A percentile compares a stretch with the other conserved stretches of the same genome.
Conservation (phyloP, 306 rosid genomes). For the Cicer arietinum region DNA sequence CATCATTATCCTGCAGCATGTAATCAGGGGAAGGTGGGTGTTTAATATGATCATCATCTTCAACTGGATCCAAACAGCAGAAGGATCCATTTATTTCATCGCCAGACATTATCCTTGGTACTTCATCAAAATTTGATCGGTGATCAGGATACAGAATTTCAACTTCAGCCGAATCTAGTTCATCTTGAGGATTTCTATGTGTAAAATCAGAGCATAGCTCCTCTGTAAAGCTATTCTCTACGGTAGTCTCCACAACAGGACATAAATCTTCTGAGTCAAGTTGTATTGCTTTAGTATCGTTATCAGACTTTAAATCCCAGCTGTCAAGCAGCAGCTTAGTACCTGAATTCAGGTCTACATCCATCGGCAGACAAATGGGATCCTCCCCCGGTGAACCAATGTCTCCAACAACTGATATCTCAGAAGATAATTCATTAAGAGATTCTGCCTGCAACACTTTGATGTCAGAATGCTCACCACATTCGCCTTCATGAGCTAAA, state of each 20-base stretch:
- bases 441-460: conserved; percentile 47
- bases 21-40: conserved; percentile 46
- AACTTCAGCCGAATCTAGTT: conserved; percentile 48
- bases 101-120: conserved; percentile 40
- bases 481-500: conserved; percentile 48
- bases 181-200: conserved; percentile 46
- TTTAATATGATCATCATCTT: conserved; percentile 47
- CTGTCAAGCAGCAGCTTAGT: conserved; percentile 37
- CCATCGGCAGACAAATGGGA: conserved; percentile 45
- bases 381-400: conserved; percentile 53
- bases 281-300: conserved; percentile 42
- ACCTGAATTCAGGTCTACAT: conserved; percentile 44
- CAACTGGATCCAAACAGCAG: conserved; percentile 46
- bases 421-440: conserved; percentile 47
- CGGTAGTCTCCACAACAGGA: conserved; percentile 43
- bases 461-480: conserved; percentile 43
- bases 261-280: conserved; percentile 50
- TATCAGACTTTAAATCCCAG: conserved; percentile 44
- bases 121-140: conserved; percentile 49
- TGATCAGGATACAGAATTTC: conserved; percentile 42
- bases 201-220: conserved; percentile 44
- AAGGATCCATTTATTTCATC: conserved; percentile 49
- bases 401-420: conserved; percentile 42
- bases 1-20: conserved; percentile 40
- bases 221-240: conserved; percentile 43